A percentile compares a stretch with the other conserved stretches of the same genome.
Conservation (phyloP, 768 basidiomycete species). For the Paxillus involutus region DNA sequence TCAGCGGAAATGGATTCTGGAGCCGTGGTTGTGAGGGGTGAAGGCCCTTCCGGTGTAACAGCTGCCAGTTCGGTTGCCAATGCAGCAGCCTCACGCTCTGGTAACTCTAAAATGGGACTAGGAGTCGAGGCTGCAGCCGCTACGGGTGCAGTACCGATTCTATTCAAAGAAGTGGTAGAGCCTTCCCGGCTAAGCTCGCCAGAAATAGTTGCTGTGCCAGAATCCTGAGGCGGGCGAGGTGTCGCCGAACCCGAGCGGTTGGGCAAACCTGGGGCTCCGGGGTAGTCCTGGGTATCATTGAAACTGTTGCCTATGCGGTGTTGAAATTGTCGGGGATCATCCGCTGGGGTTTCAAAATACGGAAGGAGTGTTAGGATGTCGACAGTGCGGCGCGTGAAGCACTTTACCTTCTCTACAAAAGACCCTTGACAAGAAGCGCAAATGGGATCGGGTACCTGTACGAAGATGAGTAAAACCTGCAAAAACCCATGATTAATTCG, state of each 20-base stretch:
- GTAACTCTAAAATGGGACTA: constrained; percentile 72
- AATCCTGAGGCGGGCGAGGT: constrained; percentile 26
- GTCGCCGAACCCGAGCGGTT: constrained; percentile 25
- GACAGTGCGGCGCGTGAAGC: neutral
- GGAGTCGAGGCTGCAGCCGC: constrained; percentile 32
- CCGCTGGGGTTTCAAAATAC: constrained; percentile 72
- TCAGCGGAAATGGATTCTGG: too few species aligned
- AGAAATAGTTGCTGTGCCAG: constrained; percentile 28
- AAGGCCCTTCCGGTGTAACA: too few species aligned
- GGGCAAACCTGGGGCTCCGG: too few species aligned
- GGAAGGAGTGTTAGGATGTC: constrained; percentile 3
- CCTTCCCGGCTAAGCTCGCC: constrained; percentile 29
- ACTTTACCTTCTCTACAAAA: constrained; percentile 77
- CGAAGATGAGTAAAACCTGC: constrained; percentile 7
- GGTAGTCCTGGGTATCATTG: constrained; percentile 30
- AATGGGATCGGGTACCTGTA: constrained; percentile 74
- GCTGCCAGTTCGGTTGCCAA: constrained; percentile 23
- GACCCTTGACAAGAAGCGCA: constrained; percentile 81
- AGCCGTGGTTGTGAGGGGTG: too few species aligned
- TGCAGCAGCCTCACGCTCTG: constrained; percentile 57
- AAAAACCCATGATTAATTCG: constrained; percentile 1
- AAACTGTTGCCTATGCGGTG: constrained; percentile 29
- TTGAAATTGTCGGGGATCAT: constrained; percentile 75
- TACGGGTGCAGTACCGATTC: constrained; percentile 31
- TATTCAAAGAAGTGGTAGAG: constrained; percentile 30